Conservation (phyloP, 352 stramenopile species). For the Phytophthora pini region DNA sequence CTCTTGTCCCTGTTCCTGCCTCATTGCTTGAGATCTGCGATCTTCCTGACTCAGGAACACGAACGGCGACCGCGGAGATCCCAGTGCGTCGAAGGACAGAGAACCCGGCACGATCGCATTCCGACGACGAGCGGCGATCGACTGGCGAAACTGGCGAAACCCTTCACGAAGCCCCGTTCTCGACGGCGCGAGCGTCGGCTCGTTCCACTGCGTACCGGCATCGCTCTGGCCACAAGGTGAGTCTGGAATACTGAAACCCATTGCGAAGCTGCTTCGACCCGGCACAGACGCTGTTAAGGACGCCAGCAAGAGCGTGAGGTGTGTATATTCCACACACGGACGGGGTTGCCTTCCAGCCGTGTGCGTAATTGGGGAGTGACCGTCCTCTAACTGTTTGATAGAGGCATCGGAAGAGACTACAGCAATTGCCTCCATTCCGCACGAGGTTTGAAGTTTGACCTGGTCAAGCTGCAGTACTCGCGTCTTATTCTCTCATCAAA, state of each 20-base stretch:
- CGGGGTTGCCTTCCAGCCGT: constrained; percentile 4
- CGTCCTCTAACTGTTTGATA: background rate
- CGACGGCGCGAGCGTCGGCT: constrained; percentile 3
- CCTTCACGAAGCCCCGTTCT: constrained; percentile 23
- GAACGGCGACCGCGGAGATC: constrained; percentile 50
- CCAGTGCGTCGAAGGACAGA: constrained; percentile 49
- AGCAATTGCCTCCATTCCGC: constrained; percentile 2
- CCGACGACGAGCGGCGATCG: constrained; percentile 43
- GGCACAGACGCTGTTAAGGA: constrained; percentile 5
- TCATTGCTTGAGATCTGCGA: constrained; percentile 39
- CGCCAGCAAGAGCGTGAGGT: constrained; percentile 18
- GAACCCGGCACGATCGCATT: constrained; percentile 65
- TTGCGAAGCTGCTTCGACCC: constrained; percentile 13
- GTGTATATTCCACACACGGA: constrained; percentile 31
- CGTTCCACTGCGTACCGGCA: constrained; percentile 19
- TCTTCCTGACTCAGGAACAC: constrained; percentile 44
- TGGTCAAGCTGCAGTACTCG: background rate
- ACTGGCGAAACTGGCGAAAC: constrained; percentile 14
- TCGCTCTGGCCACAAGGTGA: constrained; percentile 37
- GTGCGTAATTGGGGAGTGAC: constrained; percentile 35
- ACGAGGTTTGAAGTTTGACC: too few relatives aligned
- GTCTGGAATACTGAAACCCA: constrained; percentile 78
- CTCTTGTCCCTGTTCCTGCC: constrained; percentile 8
- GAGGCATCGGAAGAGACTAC: constrained; percentile 8
- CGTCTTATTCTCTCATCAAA: constrained; percentile 12